Percentiles rank a stretch among this genome's conserved stretches.
Evolutionary conservation across 441 rosid species (phyloP).

Genomic region (Gossypium gossypioides): DNA sequence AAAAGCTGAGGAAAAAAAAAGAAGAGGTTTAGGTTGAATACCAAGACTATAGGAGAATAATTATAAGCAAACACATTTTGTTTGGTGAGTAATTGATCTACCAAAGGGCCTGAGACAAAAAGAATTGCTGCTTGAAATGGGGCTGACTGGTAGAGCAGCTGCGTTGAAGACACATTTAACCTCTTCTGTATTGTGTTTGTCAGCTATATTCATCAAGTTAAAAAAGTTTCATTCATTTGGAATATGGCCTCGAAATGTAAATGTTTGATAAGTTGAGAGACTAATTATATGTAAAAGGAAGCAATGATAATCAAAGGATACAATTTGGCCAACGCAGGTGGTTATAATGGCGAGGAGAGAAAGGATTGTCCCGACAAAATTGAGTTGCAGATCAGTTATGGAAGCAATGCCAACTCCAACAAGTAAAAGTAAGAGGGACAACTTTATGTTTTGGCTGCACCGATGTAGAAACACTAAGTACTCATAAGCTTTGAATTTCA

Average conservation of each 20-base stretch:
- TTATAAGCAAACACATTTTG: slow-evolving; percentile 74
- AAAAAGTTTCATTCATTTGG: neutral
- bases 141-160: slow-evolving; percentile 85
- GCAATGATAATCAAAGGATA: slow-evolving; percentile 29
- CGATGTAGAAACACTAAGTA: neutral
- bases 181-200: slow-evolving; percentile 92
- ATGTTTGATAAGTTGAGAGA: neutral
- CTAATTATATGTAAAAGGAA: neutral
- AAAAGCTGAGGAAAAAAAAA: neutral
- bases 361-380: slow-evolving; percentile 60
- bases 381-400: slow-evolving; percentile 92
- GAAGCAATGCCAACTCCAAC: slow-evolving; percentile 92
- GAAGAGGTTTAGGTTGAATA: slow-evolving; percentile 13
- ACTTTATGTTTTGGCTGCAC: slow-evolving; percentile 73
- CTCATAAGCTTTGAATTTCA: neutral
- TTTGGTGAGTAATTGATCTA: slow-evolving; percentile 70
- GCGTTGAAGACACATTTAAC: slow-evolving; percentile 87
- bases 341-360: slow-evolving; percentile 78
- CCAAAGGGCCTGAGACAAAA: slow-evolving; percentile 85
- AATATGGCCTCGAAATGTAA: neutral
- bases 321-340: slow-evolving; percentile 94
- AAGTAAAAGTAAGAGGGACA: slow-evolving; percentile 57
- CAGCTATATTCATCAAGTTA: slow-evolving; percentile 44
- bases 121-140: slow-evolving; percentile 93
- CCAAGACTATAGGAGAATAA: slow-evolving; percentile 70